A percentile compares a stretch with the other conserved stretches of the same genome.
phyloP scores from a whole-genome alignment of 116 monocot genomes.

The Cymodocea nodosa region DNA sequence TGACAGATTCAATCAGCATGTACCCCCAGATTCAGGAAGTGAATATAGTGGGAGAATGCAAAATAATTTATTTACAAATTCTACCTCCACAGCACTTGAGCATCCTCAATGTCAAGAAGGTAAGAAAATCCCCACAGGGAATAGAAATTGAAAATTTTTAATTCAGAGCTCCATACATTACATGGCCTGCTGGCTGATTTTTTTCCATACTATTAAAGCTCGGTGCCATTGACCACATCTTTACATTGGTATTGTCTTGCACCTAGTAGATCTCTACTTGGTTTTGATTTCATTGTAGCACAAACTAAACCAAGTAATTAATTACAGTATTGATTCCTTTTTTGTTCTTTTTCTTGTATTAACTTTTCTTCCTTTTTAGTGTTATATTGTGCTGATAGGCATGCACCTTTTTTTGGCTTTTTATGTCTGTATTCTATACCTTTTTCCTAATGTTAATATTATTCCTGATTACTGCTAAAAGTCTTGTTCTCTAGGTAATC shows the following conservation, averaged over 20 bases:
- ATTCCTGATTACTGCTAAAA: no score
- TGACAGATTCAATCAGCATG: constrained; percentile 9
- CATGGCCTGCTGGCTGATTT: not conserved
- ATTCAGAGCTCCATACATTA: no score
- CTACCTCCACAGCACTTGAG: not conserved
- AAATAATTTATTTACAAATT: constrained; percentile 7
- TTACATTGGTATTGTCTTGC: not conserved
- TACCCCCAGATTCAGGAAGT: not conserved
- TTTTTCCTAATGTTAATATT: no score
- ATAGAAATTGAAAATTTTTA: not conserved
- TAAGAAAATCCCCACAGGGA: not conserved
- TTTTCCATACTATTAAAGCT: not conserved
- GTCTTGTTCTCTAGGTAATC: constrained; percentile 12
- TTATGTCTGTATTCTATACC: no score
- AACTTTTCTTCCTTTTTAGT: no score
- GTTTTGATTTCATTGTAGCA: not conserved
- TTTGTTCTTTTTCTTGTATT: no score
- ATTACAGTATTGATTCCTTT: no score
- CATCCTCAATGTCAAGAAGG: not conserved
- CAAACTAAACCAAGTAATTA: not conserved
- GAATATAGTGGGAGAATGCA: not conserved
- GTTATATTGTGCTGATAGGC: no score
- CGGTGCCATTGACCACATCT: not conserved
- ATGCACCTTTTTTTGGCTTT: no score
- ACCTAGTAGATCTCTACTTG: no score